Evolutionary conservation across 148 eudicot species (phyloP), one percentile per base, ranked within the genome.

Genomic region (Camellia lanceoleosa): DNA sequence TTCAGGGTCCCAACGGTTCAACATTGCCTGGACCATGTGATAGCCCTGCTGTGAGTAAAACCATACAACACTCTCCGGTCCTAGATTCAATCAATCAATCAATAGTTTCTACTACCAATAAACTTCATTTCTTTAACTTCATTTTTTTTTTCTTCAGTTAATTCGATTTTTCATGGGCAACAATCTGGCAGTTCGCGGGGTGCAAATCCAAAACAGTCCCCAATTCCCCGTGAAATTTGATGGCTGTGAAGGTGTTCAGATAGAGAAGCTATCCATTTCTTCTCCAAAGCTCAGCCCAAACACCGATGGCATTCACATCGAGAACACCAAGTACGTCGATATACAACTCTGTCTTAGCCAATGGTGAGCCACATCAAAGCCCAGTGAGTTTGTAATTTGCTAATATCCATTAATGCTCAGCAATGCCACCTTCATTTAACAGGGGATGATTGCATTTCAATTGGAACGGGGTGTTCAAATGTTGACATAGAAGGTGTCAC

Each of bases 401-500:
- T 71, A 42, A 38, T 7, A 3, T 19, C 41, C 42, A 71, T 5
- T 4, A 71, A 51, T 20, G 23, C 9, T 70, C 30, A 46, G 19
- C 18, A 70, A 8, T 46, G 55, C 47, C 75, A 23, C 3, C 30
- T 11, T 58, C 14, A 42, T 78, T 69, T 16, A 46, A 49, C 86
- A 95, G 99, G 99, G 19, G 99, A 96, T 81, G 99, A 96, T 81
- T 96, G 99, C 86, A 92, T 96, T 63, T 96, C 99, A 15, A 96
- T 96, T 56, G 99, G 99, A 51, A 79, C 98, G 3, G 99, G 99
- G 9, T 85, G 98, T 64, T 83, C 88, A 62, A 85, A 93, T 74
- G 98, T 96, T 41, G 89, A 96, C 18, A 93, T 93, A 19, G 94
- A 94, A 74, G 88, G 89, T 52, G 95, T 96, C 49, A 92, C 94